Base-by-base conservation (phyloP, 768 basidiomycete species). In the Clitopilus hobsonii region DNA sequence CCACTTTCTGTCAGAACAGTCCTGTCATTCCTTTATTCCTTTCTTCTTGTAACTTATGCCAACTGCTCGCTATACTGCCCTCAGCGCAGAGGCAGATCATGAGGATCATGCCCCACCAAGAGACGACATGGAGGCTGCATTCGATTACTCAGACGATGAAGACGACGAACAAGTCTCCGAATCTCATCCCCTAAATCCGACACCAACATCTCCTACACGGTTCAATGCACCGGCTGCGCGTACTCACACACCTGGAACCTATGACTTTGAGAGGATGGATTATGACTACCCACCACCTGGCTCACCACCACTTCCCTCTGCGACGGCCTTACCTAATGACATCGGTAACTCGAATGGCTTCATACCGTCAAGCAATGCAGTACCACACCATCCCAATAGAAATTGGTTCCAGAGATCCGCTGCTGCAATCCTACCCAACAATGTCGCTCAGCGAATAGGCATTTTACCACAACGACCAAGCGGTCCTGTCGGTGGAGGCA, bases 271-370 rank as follows among this genome's bases (percentile, higher is more conserved):
- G 69, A 82, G 80, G 51, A 78, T 83, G 28, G 89, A 91, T 66
- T 92, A 88, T 67, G 89, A 84, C 62, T 83, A 80, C 56, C 89
- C 91, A 38, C 91, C 90, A n/a, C 87, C 90, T 11, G 89, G 89
- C 56, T 90, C 88, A 25, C 91, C 89, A 1, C 89, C 91, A 6
- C 71, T 73, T 16, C 83, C 82, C 13, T 83, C 88, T 5, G 65
- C 84, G 14, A 67, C 69, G 22, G 86, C 89, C 2, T 73, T 88
- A 30, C 89, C 88, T 14, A 90, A 89, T 63, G 74, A 81, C 45
- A 72, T 76, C 57, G 90, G 90, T 45, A 92, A 91, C 65, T 82
- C 86, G 13, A 91, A 91, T 63, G 89, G 91, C 13, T 58, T 78
- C 22, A 62, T 91, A 51, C 88, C 89, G 6, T 61, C 75, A 1